These are phyloP conservation scores for Lizonia empirigonia DNA, from an alignment of 2,329 filamentous ascomycete species.

Conservation along the genomic window DNA sequence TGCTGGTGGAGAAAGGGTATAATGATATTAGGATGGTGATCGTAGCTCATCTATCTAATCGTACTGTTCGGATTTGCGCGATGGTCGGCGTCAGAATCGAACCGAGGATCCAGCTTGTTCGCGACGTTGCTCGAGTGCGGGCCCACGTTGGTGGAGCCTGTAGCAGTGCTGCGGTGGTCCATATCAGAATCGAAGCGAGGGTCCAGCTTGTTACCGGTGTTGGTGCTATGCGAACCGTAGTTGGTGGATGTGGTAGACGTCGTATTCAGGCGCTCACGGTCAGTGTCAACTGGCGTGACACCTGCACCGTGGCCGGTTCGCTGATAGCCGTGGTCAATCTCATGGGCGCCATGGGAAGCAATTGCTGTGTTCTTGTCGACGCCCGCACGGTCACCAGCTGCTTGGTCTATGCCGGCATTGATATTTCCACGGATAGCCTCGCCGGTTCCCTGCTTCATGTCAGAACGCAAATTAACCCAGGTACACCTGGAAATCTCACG, in stretches of 20 bases:
- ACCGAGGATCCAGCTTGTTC: conserved; percentile 38
- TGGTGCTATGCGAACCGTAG: conserved; percentile 40
- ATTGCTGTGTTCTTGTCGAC: conserved; percentile 41
- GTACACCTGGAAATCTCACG: conserved; percentile 24
- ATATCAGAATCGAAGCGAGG: conserved; percentile 40
- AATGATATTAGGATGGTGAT: conserved; percentile 19
- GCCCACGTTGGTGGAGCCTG: conserved; percentile 34
- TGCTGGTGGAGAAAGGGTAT: conserved; percentile 17
- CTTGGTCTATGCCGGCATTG: conserved; percentile 44
- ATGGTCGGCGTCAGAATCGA: conserved; percentile 36
- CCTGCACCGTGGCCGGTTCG: conserved; percentile 39
- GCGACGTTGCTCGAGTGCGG: conserved; percentile 36
- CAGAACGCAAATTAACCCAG: conserved; percentile 4
- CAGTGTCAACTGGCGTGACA: conserved; percentile 34
- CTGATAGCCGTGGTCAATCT: conserved; percentile 44
- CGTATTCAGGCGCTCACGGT: conserved; percentile 32
- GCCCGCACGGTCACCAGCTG: conserved; percentile 36
- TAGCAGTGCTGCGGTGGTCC: conserved; percentile 26
- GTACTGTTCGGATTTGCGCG: conserved; percentile 31
- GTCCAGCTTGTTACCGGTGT: conserved; percentile 41
- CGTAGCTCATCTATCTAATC: conserved; percentile 22
- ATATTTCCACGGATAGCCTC: conserved; percentile 48
- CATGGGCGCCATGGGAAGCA: conserved; percentile 41
- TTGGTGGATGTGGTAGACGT: conserved; percentile 33
- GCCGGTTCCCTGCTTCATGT: conserved; percentile 41